A percentile compares a stretch with the other conserved stretches of the same genome.
These are phyloP conservation scores for Ceratobasidium sp. DNA, from an alignment of 1,284 basidiomycete genomes.

Conservation along the genomic window DNA sequence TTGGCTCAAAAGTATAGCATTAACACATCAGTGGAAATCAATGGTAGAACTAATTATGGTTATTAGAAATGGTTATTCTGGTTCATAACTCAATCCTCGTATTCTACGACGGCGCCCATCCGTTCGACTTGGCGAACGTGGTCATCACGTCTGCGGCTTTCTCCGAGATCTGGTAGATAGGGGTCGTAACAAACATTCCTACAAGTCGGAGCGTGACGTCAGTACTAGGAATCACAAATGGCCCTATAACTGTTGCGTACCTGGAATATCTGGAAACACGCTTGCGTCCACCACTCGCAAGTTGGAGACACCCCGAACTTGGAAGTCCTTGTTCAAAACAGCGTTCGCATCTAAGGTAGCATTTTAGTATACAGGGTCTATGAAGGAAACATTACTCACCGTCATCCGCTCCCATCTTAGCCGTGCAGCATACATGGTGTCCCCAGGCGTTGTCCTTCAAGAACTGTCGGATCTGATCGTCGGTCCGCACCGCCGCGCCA, in stretches of 20 bases:
- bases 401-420: constrained; percentile 30
- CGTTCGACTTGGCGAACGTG: constrained; percentile 37
- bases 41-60: no score
- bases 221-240: not conserved
- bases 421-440: constrained; percentile 37
- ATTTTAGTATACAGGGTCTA: not conserved
- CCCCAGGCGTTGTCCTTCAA: constrained; percentile 33
- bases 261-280: constrained; percentile 32
- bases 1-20: no score
- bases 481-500: constrained; percentile 21
- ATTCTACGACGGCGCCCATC: not conserved
- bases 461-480: constrained; percentile 25
- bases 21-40: no score
- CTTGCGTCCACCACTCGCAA: constrained; percentile 35
- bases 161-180: constrained; percentile 37
- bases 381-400: not conserved
- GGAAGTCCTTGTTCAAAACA: constrained; percentile 35
- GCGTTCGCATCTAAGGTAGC: not conserved
- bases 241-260: not conserved
- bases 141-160: constrained; percentile 35
- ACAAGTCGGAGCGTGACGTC: not conserved
- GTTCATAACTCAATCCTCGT: no score
- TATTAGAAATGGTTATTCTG: no score
- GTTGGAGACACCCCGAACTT: constrained; percentile 29
- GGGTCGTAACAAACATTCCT: constrained; percentile 41